Percentiles rank a stretch among this genome's conserved stretches.
Evolutionary conservation across 345 rosid genomes (phyloP).

Genomic region (Durio zibethinus): DNA sequence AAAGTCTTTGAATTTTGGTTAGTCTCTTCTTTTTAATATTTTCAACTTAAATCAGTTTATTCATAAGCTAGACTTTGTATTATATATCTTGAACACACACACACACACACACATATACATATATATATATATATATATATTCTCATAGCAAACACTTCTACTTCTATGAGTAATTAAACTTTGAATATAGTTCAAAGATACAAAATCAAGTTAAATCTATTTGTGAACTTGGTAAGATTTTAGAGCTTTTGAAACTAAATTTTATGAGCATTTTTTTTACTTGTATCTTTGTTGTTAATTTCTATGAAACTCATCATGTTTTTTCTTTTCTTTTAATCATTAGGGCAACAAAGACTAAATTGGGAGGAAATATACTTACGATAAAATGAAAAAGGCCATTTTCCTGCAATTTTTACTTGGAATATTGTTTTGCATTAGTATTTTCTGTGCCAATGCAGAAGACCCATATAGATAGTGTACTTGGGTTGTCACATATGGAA

Average conservation of each 20-base stretch:
- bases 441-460: slow-evolving; percentile 13
- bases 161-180: too few species aligned
- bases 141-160: too few species aligned
- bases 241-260: background rate
- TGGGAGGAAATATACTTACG: background rate
- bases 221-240: background rate
- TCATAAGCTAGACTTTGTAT: too few species aligned
- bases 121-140: too few species aligned
- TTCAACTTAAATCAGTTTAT: background rate
- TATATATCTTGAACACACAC: too few species aligned
- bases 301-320: background rate
- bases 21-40: background rate
- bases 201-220: too few species aligned
- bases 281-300: background rate
- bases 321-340: background rate
- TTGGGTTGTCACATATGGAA: slow-evolving; percentile 14
- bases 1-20: background rate
- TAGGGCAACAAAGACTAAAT: background rate
- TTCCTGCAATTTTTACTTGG: slow-evolving; percentile 12
- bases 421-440: slow-evolving; percentile 6
- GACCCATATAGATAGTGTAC: slow-evolving; percentile 5
- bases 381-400: slow-evolving; percentile 5
- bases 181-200: too few species aligned
- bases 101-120: too few species aligned
- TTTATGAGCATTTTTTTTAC: background rate